These are phyloP conservation scores for Alternaria arborescens DNA, from an alignment of 2,329 filamentous ascomycete species.

Conservation along the genomic window DNA sequence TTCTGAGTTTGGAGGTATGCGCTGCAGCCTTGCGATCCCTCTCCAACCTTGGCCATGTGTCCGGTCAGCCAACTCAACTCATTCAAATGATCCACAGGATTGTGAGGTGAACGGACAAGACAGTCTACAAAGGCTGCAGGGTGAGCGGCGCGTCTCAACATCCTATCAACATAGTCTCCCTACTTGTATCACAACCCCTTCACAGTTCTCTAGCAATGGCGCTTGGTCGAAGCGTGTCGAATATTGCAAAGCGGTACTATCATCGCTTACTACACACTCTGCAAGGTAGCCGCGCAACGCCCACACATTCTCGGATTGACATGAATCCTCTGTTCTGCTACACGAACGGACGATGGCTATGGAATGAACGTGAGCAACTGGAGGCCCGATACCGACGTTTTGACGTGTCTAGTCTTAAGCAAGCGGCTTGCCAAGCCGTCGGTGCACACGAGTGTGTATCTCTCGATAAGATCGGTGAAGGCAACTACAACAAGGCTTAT, in stretches of 20 bases:
- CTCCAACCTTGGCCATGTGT: too few species aligned
- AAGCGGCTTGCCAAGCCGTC: slow-evolving; percentile 25
- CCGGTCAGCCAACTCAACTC: too few species aligned
- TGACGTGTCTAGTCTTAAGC: slow-evolving; percentile 27
- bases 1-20: too few species aligned
- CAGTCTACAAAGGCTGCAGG: not conserved
- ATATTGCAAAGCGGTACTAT: slow-evolving; percentile 19
- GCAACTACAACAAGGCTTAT: slow-evolving; percentile 34
- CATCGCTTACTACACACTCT: slow-evolving; percentile 21
- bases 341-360: slow-evolving; percentile 36
- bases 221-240: slow-evolving; percentile 1
- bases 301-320: slow-evolving; percentile 13
- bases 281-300: slow-evolving; percentile 9
- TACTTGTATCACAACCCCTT: not conserved
- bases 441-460: slow-evolving; percentile 24
- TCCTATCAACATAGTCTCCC: not conserved
- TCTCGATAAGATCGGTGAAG: slow-evolving; percentile 33
- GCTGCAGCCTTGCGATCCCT: too few species aligned
- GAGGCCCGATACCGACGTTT: slow-evolving; percentile 29
- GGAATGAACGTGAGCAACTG: slow-evolving; percentile 32
- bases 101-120: not conserved
- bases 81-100: too few species aligned
- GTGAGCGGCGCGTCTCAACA: not conserved
- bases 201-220: not conserved
- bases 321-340: slow-evolving; percentile 31